phyloP scores from a whole-genome alignment of 2,329 filamentous ascomycete genomes.

The Aspergillus awamori region DNA sequence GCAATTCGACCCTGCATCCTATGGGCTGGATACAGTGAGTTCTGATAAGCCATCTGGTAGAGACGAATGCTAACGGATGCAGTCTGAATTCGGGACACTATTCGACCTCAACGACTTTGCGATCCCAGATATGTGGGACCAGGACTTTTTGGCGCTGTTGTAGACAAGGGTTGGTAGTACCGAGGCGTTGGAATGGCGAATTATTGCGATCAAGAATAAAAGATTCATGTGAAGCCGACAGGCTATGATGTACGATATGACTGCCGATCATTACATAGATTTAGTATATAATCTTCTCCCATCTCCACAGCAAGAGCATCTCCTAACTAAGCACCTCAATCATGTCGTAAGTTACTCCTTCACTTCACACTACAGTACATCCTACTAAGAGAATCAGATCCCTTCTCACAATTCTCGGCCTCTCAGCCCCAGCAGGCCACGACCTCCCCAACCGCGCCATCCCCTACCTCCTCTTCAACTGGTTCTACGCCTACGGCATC shows the following conservation, averaged over 20 bases:
- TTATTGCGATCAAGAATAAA: not conserved
- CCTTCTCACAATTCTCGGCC: constrained; percentile 29
- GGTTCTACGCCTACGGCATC: constrained; percentile 41
- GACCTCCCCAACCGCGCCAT: constrained; percentile 31
- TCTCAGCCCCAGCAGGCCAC: constrained; percentile 18
- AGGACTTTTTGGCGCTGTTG: constrained; percentile 24
- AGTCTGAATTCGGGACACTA: constrained; percentile 37
- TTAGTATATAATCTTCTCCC: constrained; percentile 7
- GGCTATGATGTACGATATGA: not conserved
- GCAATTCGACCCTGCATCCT: constrained; percentile 29
- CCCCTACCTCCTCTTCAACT: constrained; percentile 43
- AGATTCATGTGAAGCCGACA: not conserved
- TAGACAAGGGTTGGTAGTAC: not conserved
- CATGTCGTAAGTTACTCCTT: constrained; percentile 10
- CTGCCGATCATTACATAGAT: not conserved
- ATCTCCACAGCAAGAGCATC: not conserved
- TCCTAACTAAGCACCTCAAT: not conserved
- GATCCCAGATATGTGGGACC: constrained; percentile 32
- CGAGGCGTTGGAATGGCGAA: not conserved
- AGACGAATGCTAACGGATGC: constrained; percentile 15
- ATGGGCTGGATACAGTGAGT: constrained; percentile 14
- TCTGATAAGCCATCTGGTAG: constrained; percentile 15
- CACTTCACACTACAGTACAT: not conserved
- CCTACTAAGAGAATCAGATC: not conserved
- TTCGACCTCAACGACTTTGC: constrained; percentile 33